Percentiles rank a stretch among this genome's conserved stretches.
Conservation (phyloP, 192 early-diverging fungal species). For the Backusella tarrabulga region DNA sequence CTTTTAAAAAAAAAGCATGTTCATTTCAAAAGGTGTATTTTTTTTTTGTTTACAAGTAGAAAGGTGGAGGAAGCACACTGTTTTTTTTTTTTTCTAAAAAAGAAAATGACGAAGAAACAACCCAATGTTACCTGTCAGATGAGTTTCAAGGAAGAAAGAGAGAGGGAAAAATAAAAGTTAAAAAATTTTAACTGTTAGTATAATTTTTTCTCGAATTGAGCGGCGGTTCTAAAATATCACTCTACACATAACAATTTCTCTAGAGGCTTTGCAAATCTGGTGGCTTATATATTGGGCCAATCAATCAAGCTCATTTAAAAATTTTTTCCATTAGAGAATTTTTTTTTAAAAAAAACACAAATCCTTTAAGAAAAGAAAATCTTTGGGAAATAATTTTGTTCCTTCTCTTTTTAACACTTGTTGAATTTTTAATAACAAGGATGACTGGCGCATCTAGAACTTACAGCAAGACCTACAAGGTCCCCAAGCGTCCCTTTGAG, state of each 20-base stretch:
- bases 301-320: not conserved
- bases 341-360: not conserved
- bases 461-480: slow-evolving; percentile 86
- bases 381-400: not conserved
- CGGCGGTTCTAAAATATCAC: not conserved
- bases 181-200: slow-evolving; percentile 5
- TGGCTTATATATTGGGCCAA: slow-evolving; percentile 6
- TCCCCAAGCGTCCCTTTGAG: slow-evolving; percentile 96
- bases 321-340: not conserved
- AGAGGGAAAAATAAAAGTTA: slow-evolving; percentile 4
- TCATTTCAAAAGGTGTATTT: not conserved
- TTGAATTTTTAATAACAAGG: slow-evolving; percentile 37
- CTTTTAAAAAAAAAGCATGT: not conserved
- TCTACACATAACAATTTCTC: not conserved
- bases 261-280: not conserved
- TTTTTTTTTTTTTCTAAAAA: not conserved
- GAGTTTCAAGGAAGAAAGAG: slow-evolving; percentile 3
- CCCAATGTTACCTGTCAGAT: slow-evolving; percentile 11
- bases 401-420: slow-evolving; percentile 24
- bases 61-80: not conserved
- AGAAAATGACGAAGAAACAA: not conserved
- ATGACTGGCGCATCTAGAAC: slow-evolving; percentile 47
- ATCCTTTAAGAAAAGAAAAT: slow-evolving; percentile 12
- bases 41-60: not conserved
- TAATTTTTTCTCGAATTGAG: not conserved